Evolutionary conservation across 129 eudicot genomes (phyloP).

Genomic region (Flaveria ramosissima): DNA sequence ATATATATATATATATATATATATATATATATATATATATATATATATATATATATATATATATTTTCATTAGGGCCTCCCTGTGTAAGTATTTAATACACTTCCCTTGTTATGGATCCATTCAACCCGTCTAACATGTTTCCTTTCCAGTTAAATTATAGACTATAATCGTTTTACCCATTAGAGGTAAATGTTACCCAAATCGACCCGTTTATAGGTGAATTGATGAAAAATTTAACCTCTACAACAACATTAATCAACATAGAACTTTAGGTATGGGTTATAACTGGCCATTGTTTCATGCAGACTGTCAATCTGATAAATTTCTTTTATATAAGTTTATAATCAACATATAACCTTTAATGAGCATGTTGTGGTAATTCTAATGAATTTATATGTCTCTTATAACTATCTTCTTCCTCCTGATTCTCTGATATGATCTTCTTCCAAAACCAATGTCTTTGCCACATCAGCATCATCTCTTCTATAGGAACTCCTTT

Average conservation of each 20-base stretch:
- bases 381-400: conserved; percentile 19
- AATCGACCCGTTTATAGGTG: neutral
- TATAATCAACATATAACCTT: neutral
- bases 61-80: too few relatives aligned
- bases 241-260: neutral
- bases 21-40: too few relatives aligned
- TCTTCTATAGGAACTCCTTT: conserved; percentile 96
- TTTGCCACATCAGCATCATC: conserved; percentile 82
- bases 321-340: neutral
- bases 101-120: neutral
- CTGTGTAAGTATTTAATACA: too few relatives aligned
- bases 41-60: too few relatives aligned
- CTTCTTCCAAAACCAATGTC: conserved; percentile 94
- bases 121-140: neutral
- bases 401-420: conserved; percentile 28
- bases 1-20: too few relatives aligned
- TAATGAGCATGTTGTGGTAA: conserved; percentile 10
- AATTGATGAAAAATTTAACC: neutral
- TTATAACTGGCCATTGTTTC: conserved; percentile 7
- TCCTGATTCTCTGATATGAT: conserved; percentile 41
- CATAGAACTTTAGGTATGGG: neutral
- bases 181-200: neutral
- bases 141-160: neutral
- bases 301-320: neutral
- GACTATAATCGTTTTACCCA: neutral